Base-by-base conservation (phyloP, 345 rosid genomes). In the Raphanus sativus region DNA sequence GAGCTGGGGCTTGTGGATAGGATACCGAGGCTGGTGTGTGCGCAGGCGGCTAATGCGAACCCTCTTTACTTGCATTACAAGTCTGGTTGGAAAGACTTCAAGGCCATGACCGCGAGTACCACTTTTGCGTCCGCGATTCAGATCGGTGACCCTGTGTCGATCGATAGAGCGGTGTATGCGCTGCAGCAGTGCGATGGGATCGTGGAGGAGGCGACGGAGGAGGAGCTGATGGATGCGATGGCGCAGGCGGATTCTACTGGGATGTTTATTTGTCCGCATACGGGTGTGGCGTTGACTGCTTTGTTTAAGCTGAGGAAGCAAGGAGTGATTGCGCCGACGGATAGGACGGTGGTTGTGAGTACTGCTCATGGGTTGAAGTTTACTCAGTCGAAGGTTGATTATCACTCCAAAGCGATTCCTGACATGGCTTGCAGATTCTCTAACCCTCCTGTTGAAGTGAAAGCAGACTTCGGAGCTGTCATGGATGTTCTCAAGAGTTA, bases 351-450 rank as follows among this genome's bases (percentile, higher is more conserved):
- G 45, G 98, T 93, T 79, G 96, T 93, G 45, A 93, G 95, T 67
- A 93, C 97, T 2, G 97, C 98, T 62, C 97, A 91, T 33, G 97
- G 98, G 71, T 83, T 93, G 88, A 93, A 93, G 81, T 89, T 93
- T 68, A 83, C 97, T 2, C 89, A 93, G 56, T 85, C 91, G 12
- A 91, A 93, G 91, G 69, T 93, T 34, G 94, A 91, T 75, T 93
- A 91, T 65, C 96, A 93, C 77, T 91, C 97, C 2, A 88, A 83
- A 52, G 81, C 75, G n/a, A 93, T 93, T 40, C 84, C 84, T 1
- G 98, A 87, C 65, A 91, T n/a, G n/a, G n/a, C n/a, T n/a, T n/a
- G n/a, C n/a, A n/a, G n/a, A n/a, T n/a, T n/a, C n/a, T n/a, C n/a
- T n/a, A n/a, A n/a, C n/a, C n/a, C n/a, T n/a, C n/a, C n/a, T n/a